phyloP scores from a whole-genome alignment of 257 asterid species.

The Gentiana dahurica region DNA sequence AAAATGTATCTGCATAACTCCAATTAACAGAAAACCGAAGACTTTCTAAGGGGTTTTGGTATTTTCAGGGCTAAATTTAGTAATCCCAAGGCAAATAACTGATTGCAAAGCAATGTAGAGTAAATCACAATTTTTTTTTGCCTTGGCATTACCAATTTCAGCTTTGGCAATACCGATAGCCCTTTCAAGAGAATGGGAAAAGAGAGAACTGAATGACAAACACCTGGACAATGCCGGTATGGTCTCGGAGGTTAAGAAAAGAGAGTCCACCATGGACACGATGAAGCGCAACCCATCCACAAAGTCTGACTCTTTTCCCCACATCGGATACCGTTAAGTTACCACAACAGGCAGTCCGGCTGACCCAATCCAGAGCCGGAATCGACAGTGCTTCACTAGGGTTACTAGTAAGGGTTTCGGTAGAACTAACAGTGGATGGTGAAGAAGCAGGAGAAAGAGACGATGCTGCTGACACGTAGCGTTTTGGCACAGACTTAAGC shows the following conservation, averaged over 20 bases:
- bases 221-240: slow-evolving; percentile 90
- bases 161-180: too few relatives aligned
- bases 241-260: slow-evolving; percentile 79
- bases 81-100: not conserved
- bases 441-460: slow-evolving; percentile 12
- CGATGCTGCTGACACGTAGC: slow-evolving; percentile 30
- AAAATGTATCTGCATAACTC: too few relatives aligned
- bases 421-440: slow-evolving; percentile 3
- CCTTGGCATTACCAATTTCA: too few relatives aligned
- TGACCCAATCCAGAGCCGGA: slow-evolving; percentile 67
- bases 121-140: not conserved
- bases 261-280: slow-evolving; percentile 96
- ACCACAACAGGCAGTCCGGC: slow-evolving; percentile 67
- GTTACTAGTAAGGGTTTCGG: slow-evolving; percentile 23
- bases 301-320: slow-evolving; percentile 75
- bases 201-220: not conserved
- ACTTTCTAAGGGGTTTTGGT: too few relatives aligned
- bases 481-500: slow-evolving; percentile 16
- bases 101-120: not conserved
- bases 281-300: slow-evolving; percentile 99
- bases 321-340: slow-evolving; percentile 60
- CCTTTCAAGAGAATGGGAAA: too few relatives aligned
- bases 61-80: too few relatives aligned
- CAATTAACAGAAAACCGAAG: not conserved
- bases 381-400: slow-evolving; percentile 22